Conservation (phyloP, 192 early-diverging fungal genomes). For the Podochytrium sp. region DNA sequence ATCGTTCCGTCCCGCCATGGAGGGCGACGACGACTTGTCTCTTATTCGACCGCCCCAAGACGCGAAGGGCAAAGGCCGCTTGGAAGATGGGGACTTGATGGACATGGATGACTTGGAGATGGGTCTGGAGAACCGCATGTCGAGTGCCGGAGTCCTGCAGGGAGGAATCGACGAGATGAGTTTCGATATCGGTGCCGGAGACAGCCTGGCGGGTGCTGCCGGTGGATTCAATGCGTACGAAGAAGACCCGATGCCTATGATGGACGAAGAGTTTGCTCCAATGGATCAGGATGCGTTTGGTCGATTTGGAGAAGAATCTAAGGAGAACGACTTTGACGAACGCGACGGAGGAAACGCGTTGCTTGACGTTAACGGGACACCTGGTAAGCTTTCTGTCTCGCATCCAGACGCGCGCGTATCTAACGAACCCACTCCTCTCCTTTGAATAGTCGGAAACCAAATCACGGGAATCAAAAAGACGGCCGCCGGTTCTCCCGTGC, state of each 20-base stretch:
- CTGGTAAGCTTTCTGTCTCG: neutral
- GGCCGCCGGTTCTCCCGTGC: neutral
- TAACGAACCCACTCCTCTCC: too few species aligned
- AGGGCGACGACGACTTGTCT: too few species aligned
- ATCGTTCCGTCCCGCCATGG: too few species aligned
- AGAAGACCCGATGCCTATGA: neutral
- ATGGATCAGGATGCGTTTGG: neutral
- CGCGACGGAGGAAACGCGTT: constrained; percentile 24
- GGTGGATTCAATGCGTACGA: neutral
- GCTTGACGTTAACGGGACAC: constrained; percentile 4
- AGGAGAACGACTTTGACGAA: constrained; percentile 46
- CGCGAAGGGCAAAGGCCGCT: neutral
- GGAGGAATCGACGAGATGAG: constrained; percentile 30
- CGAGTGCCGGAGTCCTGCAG: neutral
- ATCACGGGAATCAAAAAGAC: constrained; percentile 12
- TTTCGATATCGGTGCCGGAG: neutral
- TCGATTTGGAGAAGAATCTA: constrained; percentile 9
- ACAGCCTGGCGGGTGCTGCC: constrained; percentile 1
- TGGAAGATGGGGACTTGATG: neutral
- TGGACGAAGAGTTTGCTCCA: neutral
- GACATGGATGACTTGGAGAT: constrained; percentile 9
- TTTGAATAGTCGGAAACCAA: constrained; percentile 27
- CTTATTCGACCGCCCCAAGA: too few species aligned
- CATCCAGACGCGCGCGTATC: too few species aligned
- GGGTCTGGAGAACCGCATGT: constrained; percentile 13